Base-by-base conservation (phyloP, 2,329 filamentous ascomycete genomes). In the Capronia epimyces region DNA sequence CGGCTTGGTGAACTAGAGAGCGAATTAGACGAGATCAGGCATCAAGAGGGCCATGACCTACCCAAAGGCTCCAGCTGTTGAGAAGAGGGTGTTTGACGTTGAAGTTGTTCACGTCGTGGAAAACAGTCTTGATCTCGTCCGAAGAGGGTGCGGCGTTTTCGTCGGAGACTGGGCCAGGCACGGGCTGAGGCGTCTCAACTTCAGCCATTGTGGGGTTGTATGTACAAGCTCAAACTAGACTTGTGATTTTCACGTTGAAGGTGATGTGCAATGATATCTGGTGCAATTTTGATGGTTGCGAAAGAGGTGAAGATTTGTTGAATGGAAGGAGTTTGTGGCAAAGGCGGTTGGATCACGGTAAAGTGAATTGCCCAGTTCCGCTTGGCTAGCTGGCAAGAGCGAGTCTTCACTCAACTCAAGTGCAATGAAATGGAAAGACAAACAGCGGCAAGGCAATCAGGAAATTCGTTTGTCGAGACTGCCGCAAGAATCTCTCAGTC, bases 31-130 rank as follows among this genome's bases (percentile, higher is more conserved):
- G 13, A n/a, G 8, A 40, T 20, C 36, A 12, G 8, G 5, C 4
- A 20, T 21, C 1, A 18, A 15, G n/a, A 20, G 3, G 3, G 7
- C 18, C 8, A 3, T 37, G 18, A 50, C 57, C 16, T 25, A 97
- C 98, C 94, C 94, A 98, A 50, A 98, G 78, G 53, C 93, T 97
- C 93, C 93, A 98, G 69, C 87, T 86, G 78, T 96, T 87, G 80
- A 95, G 90, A 55, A 98, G 80, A 61, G 90, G 91, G 71, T 98
- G 93, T 80, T 97, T 98, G 72, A 98, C 93, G 65, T 95, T 98
- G 81, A 98, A 98, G 79, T 98, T 96, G 61, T 96, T 87, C 63
- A 93, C 86, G 74, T 97, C 89, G 69, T 98, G 90, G 76, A 98
- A 98, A 63, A 98, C 91, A 41, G 93, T 98, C 64, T 95, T 79